Base-by-base conservation (phyloP, 225 moss, liverwort and hornwort species). In the Lunularia cruciata region DNA sequence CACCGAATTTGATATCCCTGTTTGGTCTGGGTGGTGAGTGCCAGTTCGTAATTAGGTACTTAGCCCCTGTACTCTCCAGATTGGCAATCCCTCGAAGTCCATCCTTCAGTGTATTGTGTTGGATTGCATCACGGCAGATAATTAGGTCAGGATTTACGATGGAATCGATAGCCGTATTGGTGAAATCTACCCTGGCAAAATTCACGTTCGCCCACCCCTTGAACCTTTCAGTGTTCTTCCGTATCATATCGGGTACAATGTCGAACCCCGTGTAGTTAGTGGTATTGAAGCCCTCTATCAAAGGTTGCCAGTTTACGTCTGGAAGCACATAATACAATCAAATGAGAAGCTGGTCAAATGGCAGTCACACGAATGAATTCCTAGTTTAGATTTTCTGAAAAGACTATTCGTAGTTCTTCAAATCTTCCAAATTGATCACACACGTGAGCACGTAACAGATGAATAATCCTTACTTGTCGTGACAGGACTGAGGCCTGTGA, bases 261-360 rank as follows among this genome's bases (percentile, higher is more conserved):
- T 86, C 86, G 31, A 72, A 78, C 0, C 77, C 77, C 18, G 75
- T 75, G 80, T 89, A 89, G 63, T 54, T 67, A 0, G 84, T 86
- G 43, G 80, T 60, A 57, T 86, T 85, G 77, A 89, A 84, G 11
- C 86, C 86, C 65, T 81, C 70, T 26, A 83, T 89, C 65, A 89
- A 67, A 11, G 86, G 80, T 55, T 89, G 89, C 89, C 89, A 89
- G 45, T 89, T 83, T 16, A 78, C 78, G 68, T 89, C 86, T 89
- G 84, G 28, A 71, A 16, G 40, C 55, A 37, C 16, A 1, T 13
- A 47, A 30, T 25, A 32, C 32, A 46, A 66, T 39, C 30, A 45
- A 25, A 28, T 0, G 30, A 25, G 13, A 2, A n/a, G n/a, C n/a
- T n/a, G n/a, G n/a, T n/a, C n/a, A n/a, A n/a, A n/a, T n/a, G n/a